Percentiles rank a stretch among this genome's conserved stretches.
Evolutionary conservation across 257 asterid genomes (phyloP).

Genomic region (Solanum peruvianum): DNA sequence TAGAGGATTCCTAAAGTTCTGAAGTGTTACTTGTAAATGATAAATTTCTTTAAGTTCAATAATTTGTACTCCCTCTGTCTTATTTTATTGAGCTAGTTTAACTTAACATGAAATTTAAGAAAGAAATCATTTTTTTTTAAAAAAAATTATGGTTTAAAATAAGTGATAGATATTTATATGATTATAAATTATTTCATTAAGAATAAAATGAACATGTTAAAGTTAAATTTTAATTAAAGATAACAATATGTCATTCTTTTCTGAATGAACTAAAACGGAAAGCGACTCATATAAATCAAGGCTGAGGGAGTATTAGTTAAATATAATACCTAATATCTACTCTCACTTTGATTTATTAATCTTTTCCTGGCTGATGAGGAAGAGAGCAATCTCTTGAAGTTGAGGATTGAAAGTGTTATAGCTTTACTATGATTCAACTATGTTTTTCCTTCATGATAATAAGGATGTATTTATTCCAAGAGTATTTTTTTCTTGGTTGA

Average conservation of each 20-base stretch:
- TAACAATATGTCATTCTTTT: too few relatives aligned
- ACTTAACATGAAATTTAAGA: too few relatives aligned
- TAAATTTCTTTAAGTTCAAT: not conserved
- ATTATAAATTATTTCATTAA: too few relatives aligned
- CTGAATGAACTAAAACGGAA: too few relatives aligned
- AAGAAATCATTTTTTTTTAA: too few relatives aligned
- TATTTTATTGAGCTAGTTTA: too few relatives aligned
- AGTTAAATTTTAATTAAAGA: too few relatives aligned
- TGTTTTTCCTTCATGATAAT: not conserved
- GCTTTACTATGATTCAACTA: slow-evolving; percentile 1
- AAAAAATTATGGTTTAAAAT: too few relatives aligned
- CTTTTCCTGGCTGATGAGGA: slow-evolving; percentile 52
- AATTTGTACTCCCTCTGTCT: not conserved
- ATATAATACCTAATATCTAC: not conserved
- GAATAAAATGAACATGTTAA: too few relatives aligned
- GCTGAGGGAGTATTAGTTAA: too few relatives aligned
- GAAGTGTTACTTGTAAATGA: not conserved
- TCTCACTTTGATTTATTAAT: not conserved
- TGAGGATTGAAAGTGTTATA: slow-evolving; percentile 53
- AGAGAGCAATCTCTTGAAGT: slow-evolving; percentile 35
- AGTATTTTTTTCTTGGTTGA: not conserved
- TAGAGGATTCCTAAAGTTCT: not conserved
- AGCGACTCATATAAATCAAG: too few relatives aligned
- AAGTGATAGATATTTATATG: too few relatives aligned
- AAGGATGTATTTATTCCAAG: not conserved